Evolutionary conservation across 768 basidiomycete species (phyloP), one percentile per base, ranked within the genome.

Genomic region (Lactarius hatsudake): DNA sequence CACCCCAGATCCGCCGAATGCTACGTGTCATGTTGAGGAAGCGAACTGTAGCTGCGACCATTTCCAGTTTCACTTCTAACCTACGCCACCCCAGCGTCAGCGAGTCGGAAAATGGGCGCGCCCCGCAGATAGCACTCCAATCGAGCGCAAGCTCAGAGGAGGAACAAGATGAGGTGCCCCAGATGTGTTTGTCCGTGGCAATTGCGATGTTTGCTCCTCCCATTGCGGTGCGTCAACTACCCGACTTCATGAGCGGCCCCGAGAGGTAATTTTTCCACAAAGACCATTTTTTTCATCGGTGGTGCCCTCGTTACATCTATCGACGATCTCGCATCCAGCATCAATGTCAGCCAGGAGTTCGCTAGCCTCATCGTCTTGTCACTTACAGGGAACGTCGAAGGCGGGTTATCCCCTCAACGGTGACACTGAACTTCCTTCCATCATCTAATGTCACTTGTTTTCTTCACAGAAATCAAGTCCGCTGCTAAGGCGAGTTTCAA

Each of bases 301-400:
- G 85, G 82, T 71, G 80, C 75, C 78, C 82, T 98, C 6, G 93
- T 98, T 5, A 85, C 84, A 71, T 92, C 92, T 3, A 95, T 97
- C 71, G 79, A 84, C 68, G 92, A 91, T 13, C 73, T 98, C 42
- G 89, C 90, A 0, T 72, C 71, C 0, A 72, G 72, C 0, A 86
- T 87, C 30, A 23, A 32, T 8, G 88, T 98, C 62, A 84, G 80
- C 65, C 83, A 86, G 67, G 91, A 32, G 30, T 32, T 32, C 30
- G 30, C 30, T 67, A 94, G 91, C 13, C 77, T 97, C 43, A 89
- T 90, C 71, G 79, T 98, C 13, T 83, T 98, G 12, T 96, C 96
- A 5, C 93, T 97, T 43, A 94, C 95, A 18, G 93, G 93, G 20
- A 94, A 94, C 74, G 90, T 93, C 5, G 93, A 91, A 64, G 86